Conservation (phyloP, 495 filamentous ascomycete species). For the Neurospora intermedia region DNA sequence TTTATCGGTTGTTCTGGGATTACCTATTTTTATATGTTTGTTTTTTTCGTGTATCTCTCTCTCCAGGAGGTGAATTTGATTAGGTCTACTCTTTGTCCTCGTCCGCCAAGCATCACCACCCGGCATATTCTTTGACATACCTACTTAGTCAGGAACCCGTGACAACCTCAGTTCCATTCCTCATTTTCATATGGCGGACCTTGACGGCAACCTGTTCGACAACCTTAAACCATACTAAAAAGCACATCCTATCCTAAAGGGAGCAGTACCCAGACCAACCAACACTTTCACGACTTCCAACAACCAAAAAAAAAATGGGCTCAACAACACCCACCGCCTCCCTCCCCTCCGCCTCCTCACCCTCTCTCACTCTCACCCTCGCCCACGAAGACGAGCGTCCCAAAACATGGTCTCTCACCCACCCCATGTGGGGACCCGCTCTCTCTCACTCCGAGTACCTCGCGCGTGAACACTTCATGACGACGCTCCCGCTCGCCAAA, state of each 20-base stretch:
- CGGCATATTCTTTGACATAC: background rate
- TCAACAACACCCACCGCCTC: background rate
- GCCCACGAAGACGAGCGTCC: conserved; percentile 57
- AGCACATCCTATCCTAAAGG: background rate
- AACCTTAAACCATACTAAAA: background rate
- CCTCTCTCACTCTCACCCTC: conserved; percentile 52
- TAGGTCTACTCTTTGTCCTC: background rate
- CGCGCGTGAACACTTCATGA: conserved; percentile 61
- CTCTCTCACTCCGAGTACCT: conserved; percentile 62
- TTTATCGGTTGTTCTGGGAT: background rate
- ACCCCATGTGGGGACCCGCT: conserved; percentile 58
- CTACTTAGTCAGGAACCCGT: background rate
- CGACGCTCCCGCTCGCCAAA: conserved; percentile 52
- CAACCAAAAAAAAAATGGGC: conserved; percentile 16
- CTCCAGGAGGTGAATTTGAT: background rate
- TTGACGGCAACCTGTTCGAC: background rate
- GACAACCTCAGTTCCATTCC: background rate
- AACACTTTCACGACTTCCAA: background rate
- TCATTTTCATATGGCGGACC: background rate
- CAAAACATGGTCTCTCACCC: conserved; percentile 56
- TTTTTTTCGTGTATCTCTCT: background rate
- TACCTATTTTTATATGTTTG: background rate
- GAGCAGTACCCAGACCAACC: background rate
- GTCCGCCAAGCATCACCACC: background rate
- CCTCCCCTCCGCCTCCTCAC: conserved; percentile 49